phyloP scores from a whole-genome alignment of 768 basidiomycete species.

The Leccinellum albellum region DNA sequence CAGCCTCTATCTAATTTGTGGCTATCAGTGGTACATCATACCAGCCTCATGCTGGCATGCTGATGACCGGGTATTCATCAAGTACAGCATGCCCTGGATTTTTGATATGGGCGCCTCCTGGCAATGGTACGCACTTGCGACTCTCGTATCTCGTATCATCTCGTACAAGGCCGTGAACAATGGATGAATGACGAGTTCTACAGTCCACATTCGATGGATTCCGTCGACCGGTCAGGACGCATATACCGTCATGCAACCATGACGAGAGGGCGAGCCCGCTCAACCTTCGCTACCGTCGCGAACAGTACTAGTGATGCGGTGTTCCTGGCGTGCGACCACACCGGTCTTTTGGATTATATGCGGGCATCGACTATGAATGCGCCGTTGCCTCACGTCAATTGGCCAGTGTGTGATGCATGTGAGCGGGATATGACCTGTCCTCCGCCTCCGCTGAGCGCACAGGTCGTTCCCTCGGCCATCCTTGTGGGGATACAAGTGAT shows the following conservation, averaged over 20 bases:
- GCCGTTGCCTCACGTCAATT: neutral
- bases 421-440: neutral
- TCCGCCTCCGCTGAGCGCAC: neutral
- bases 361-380: slow-evolving; percentile 3
- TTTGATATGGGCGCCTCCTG: neutral
- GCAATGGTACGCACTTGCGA: neutral
- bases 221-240: neutral
- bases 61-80: neutral
- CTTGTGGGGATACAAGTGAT: slow-evolving; percentile 1
- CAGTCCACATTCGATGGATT: neutral
- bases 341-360: neutral
- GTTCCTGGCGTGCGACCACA: slow-evolving; percentile 1
- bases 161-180: neutral
- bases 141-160: neutral
- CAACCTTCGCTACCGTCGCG: neutral
- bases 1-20: neutral
- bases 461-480: neutral
- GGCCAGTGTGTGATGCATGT: neutral
- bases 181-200: slow-evolving; percentile 2
- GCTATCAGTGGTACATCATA: neutral
- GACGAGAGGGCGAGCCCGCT: neutral
- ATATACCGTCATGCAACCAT: neutral
- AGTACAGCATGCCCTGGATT: slow-evolving; percentile 15
- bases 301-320: neutral
- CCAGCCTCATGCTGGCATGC: neutral